A percentile compares a stretch with the other conserved stretches of the same genome.
These are phyloP conservation scores for Venturia nashicola DNA, from an alignment of 2,329 filamentous ascomycete species.

Conservation along the genomic window DNA sequence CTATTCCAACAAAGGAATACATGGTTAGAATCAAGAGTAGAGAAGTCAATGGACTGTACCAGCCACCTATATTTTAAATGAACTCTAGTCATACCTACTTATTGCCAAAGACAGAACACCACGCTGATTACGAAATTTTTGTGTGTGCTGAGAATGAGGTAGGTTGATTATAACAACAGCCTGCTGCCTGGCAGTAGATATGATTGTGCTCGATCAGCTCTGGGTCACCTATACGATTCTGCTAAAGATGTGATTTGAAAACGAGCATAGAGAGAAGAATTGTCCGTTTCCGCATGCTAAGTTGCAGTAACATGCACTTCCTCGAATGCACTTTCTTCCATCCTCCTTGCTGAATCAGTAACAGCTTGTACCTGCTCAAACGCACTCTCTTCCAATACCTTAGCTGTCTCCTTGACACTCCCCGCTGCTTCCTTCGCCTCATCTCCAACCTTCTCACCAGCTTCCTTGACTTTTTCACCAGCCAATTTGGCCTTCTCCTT, in stretches of 20 bases:
- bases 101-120: too few relatives aligned
- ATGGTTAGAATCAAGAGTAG: too few relatives aligned
- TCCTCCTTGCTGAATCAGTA: neutral
- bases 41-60: too few relatives aligned
- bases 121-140: too few relatives aligned
- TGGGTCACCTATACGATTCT: neutral
- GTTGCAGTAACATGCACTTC: neutral
- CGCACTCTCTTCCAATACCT: constrained; percentile 1
- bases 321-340: neutral
- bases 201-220: neutral
- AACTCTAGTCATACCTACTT: too few relatives aligned
- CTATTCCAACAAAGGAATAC: too few relatives aligned
- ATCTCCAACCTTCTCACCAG: neutral
- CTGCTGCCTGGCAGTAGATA: neutral
- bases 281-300: neutral
- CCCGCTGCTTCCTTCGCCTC: neutral
- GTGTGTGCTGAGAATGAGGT: too few relatives aligned
- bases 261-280: neutral
- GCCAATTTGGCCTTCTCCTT: neutral
- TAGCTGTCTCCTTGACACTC: neutral
- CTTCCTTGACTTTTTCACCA: neutral
- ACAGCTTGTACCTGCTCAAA: constrained; percentile 6
- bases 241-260: neutral
- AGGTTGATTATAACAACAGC: too few relatives aligned
- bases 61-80: too few relatives aligned